Evolutionary conservation across 129 eudicot genomes (phyloP).

Genomic region (Sambucus nigra): DNA sequence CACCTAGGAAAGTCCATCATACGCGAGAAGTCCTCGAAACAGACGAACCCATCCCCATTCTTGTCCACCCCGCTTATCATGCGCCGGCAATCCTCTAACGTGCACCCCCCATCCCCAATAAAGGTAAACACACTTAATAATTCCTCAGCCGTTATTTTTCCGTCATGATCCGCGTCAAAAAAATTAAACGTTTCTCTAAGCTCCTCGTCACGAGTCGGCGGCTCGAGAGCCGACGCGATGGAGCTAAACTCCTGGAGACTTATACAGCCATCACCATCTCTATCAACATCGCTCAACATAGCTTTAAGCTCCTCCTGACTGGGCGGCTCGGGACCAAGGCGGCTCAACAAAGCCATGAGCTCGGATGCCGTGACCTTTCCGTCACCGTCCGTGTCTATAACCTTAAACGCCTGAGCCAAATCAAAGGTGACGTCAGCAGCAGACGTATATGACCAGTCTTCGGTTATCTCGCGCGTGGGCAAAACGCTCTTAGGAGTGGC

Average conservation of each 20-base stretch:
- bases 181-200: conserved; percentile 52
- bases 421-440: conserved; percentile 17
- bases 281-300: conserved; percentile 54
- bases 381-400: conserved; percentile 59
- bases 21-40: conserved; percentile 61
- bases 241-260: conserved; percentile 54
- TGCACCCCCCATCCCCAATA: conserved; percentile 54
- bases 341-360: conserved; percentile 30
- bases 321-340: conserved; percentile 33
- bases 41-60: conserved; percentile 72
- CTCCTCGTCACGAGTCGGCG: conserved; percentile 48
- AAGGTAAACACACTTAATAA: conserved; percentile 37
- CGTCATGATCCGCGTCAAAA: conserved; percentile 76
- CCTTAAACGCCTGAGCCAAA: conserved; percentile 40
- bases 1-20: conserved; percentile 64
- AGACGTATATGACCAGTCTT: conserved; percentile 24
- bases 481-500: conserved; percentile 57
- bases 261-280: conserved; percentile 69
- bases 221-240: conserved; percentile 54
- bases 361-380: conserved; percentile 48
- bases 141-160: conserved; percentile 71
- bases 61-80: conserved; percentile 70
- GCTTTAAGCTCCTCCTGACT: conserved; percentile 36
- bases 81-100: conserved; percentile 72
- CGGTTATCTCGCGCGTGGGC: conserved; percentile 17